Evolutionary conservation across 2,329 filamentous ascomycete species (phyloP), one percentile per base, ranked within the genome.

Genomic region (Nothophoma quercina): DNA sequence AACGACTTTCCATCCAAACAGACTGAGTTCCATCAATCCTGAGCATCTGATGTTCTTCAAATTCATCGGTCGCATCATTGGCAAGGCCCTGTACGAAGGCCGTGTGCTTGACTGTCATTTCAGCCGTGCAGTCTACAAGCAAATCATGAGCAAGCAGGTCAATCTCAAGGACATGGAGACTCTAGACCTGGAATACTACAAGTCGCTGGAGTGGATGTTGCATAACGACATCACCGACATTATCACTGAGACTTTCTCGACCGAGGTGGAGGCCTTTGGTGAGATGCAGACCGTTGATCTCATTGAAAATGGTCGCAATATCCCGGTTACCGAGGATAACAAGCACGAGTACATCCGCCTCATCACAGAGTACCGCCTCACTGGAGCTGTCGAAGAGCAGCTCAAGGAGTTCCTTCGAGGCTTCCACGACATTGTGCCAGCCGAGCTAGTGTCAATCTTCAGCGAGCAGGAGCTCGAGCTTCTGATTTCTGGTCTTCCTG

Each of bases 141-240:
- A 91, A 63, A 97, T 99, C 60, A 85, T 99, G 22, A 91, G 95
- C 71, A 96, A 96, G 74, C 86, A 91, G 3, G 93, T 98, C 32
- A 97, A 93, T 7, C 89, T 99, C 75, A 99, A 99, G 79, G 95
- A 99, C 69, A 98, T 99, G 92, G 95, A 99, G 76, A 97, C 93
- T 18, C 89, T 99, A 56, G 95, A 99, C 73, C 88, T 96, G 3
- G 93, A 99, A 68, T 99, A 99, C 79, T 97, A 98, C 85, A 99
- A 98, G 76, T 98, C 93, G 12, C 83, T 99, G 18, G 86, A 95
- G 55, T 99, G 96, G 96, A 98, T 99, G 87, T 82, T 98, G 51
- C 91, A 96, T 72, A 98, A 99, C 68, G 93, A 99, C 71, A 99
- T 99, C 65, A 96, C 93, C 4, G 95, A 98, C 69, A 92, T 98